A percentile compares a stretch with the other conserved stretches of the same genome.
Conservation (phyloP, 257 asterid species). For the Catharanthus roseus region DNA sequence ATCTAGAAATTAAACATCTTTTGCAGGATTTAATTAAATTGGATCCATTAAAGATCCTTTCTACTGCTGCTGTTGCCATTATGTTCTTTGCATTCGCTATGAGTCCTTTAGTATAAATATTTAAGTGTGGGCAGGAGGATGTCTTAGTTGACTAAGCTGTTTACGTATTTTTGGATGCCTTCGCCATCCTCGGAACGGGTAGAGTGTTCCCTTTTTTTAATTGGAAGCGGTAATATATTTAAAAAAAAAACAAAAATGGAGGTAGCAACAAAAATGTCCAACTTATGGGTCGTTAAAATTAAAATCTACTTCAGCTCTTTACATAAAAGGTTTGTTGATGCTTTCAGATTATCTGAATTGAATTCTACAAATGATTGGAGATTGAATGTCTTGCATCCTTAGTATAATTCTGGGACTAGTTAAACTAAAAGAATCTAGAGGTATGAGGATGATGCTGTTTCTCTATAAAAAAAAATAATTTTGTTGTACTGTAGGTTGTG, state of each 20-base stretch:
- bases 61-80: too few relatives aligned
- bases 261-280: too few relatives aligned
- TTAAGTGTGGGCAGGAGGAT: too few relatives aligned
- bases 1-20: neutral
- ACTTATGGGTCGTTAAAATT: too few relatives aligned
- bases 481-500: slow-evolving; percentile 54
- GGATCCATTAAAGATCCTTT: neutral
- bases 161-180: too few relatives aligned
- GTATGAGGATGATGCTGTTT: neutral
- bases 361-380: neutral
- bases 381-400: neutral
- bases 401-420: neutral
- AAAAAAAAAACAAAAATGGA: too few relatives aligned
- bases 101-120: too few relatives aligned
- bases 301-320: neutral
- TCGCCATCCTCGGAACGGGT: too few relatives aligned
- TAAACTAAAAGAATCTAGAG: neutral
- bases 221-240: too few relatives aligned
- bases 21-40: neutral
- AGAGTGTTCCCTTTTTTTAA: too few relatives aligned
- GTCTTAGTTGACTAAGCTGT: too few relatives aligned
- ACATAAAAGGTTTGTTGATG: neutral
- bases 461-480: neutral
- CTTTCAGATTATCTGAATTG: neutral
- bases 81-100: too few relatives aligned